These are phyloP conservation scores for Passalora sequoiae DNA, from an alignment of 2,329 filamentous ascomycete species.

Conservation along the genomic window DNA sequence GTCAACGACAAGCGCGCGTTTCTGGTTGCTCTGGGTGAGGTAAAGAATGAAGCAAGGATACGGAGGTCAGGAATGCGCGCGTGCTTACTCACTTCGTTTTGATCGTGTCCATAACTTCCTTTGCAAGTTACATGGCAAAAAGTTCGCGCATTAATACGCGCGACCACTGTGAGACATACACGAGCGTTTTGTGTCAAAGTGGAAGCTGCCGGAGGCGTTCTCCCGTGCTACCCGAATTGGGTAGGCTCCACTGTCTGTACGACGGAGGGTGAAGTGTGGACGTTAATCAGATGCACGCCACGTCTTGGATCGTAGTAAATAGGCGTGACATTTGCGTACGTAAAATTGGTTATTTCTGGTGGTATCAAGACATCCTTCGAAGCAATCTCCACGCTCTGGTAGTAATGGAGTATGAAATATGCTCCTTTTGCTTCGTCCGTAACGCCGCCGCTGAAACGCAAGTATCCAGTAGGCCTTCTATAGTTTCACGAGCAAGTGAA, in stretches of 20 bases:
- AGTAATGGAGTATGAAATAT: neutral
- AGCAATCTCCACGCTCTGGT: slow-evolving; percentile 1
- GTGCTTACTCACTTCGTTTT: neutral
- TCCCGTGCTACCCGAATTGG: too few species aligned
- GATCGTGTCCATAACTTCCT: neutral
- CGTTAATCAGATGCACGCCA: too few species aligned
- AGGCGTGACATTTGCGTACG: neutral
- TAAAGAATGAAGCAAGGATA: neutral
- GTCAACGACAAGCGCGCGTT: neutral
- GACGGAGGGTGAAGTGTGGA: neutral
- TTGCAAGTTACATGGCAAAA: neutral
- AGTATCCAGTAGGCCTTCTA: neutral
- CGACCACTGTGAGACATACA: neutral
- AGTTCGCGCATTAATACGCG: neutral
- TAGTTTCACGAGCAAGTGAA: neutral
- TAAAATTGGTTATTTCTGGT: neutral
- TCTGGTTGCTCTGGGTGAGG: neutral
- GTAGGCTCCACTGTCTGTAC: too few species aligned
- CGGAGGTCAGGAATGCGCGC: neutral
- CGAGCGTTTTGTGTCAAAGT: slow-evolving; percentile 1
- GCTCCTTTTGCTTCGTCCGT: neutral
- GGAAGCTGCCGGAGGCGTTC: too few species aligned
- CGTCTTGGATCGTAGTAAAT: neutral
- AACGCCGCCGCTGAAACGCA: slow-evolving; percentile 4
- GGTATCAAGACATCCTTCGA: neutral